Base-by-base conservation (phyloP, 164 flowering plant genomes). In the Piper longum region DNA sequence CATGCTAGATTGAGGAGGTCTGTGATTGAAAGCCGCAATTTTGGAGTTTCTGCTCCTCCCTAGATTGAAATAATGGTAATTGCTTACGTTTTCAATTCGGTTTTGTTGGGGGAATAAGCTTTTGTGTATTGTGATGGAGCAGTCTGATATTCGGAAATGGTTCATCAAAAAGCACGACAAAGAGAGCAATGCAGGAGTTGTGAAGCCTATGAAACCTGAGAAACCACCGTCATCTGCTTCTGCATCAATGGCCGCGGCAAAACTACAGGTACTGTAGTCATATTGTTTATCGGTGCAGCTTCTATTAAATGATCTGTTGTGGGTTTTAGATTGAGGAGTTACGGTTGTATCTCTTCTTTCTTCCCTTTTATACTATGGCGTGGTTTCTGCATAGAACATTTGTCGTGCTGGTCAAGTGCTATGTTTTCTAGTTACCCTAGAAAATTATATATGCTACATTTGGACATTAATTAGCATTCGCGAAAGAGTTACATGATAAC, bases 121-220 rank as follows among this genome's bases (percentile, higher is more conserved):
- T 54, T 59, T 58, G 16, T 36, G 9, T 69, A 42, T 13, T 67
- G n/a, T 66, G 18, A 2, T 4, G 6, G 64, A 58, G 61, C 71
- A 80, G 79, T 70, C 80, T 40, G 98, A 92, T 75, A 89, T 92
- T 65, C 78, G 98, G 72, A 92, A 89, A 74, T 92, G 96, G 96
- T 87, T 92, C 66, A 79, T 86, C 84, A 91, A 89, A 71, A 70
- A 78, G 52, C 90, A 84, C 61, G 82, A 76, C 62, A 81, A 80
- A 67, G 82, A 72, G 48, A 83, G 52, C 14, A 48, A 82, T 71
- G 85, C 76, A 71, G 74, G 45, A 66, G 69, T 71, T 2, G 19
- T 84, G 2, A 81, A 79, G 76, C 70, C 82, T 19, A 71, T 57
- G 8, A 75, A 76, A 40, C 67, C 70, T 5, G 61, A 61, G 61